Conservation (phyloP, 768 basidiomycete genomes). For the Boletus huronensis region DNA sequence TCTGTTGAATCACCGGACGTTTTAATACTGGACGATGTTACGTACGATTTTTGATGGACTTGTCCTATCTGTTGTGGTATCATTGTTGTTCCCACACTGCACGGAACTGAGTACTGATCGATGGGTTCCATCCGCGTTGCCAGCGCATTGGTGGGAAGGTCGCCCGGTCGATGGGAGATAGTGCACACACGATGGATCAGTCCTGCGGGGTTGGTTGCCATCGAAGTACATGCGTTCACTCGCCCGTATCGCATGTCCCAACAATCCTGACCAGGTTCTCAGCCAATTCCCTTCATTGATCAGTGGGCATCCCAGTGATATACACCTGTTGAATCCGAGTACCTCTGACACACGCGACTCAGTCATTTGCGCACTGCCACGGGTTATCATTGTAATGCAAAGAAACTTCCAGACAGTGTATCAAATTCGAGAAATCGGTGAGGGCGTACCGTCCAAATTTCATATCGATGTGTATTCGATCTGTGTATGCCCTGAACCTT, state of each 20-base stretch:
- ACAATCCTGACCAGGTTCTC: too few relatives aligned
- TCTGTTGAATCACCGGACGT: not conserved
- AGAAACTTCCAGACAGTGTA: not conserved
- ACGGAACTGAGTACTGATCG: not conserved
- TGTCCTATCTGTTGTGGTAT: not conserved
- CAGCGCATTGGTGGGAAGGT: not conserved
- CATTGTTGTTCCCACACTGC: not conserved
- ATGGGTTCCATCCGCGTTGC: not conserved
- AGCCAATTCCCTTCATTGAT: too few relatives aligned
- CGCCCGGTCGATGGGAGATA: not conserved
- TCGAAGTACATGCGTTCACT: too few relatives aligned
- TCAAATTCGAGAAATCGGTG: not conserved
- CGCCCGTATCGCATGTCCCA: too few relatives aligned
- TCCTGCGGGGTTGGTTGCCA: not conserved
- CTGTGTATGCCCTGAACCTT: slow-evolving; percentile 1
- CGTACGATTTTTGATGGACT: slow-evolving; percentile 15
- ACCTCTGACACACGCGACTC: too few relatives aligned
- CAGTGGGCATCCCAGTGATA: too few relatives aligned
- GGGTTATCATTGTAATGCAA: not conserved
- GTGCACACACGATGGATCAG: not conserved
- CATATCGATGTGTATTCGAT: not conserved
- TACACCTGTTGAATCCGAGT: not conserved
- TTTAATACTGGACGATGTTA: not conserved
- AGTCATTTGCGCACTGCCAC: not conserved
- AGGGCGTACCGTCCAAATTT: not conserved